Base-by-base conservation (phyloP, 768 basidiomycete genomes). In the Boletus rubescentipes region DNA sequence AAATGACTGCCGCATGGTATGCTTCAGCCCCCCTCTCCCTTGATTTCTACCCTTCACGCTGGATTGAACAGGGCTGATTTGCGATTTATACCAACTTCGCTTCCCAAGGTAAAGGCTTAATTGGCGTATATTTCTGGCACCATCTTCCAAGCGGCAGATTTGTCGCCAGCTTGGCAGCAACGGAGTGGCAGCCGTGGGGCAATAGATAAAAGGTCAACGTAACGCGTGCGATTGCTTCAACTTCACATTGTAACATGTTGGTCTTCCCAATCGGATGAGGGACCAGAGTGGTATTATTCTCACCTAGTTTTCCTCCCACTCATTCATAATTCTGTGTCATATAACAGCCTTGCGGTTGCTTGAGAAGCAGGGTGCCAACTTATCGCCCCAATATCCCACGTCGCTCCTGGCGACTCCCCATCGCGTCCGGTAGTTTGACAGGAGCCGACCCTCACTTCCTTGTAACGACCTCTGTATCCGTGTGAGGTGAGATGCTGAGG, bases 1-100 rank as follows among this genome's bases (percentile, higher is more conserved):
- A 67, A 58, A 67, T 67, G 60, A 59, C 35, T 38, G 21, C 55
- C 59, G 50, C 59, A 57, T 61, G 63, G 46, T 36, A 38, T 31
- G 8, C 18, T 43, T n/a, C 37, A 51, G 31, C 32, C 39, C 30
- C 30, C 4, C 14, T 34, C 29, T 39, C 18, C 29, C 50, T 16
- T 34, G 9, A 32, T 39, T 18, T 38, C 31, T 18, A 51, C 57
- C 12, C n/a, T n/a, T 12, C 30, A 9, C n/a, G 16, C 26, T 9
- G 11, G n/a, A 18, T 29, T 20, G n/a, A 32, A 50, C n/a, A 51
- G 7, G 26, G 49, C 14, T 20, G 30, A 11, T 21, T 2, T n/a
- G 2, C 4, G 15, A 9, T 8, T n/a, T 21, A n/a, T 29, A 21
- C 8, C 1, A 47, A 21, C 16, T n/a, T 52, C 36, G 16, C 26